Conservation (phyloP, 176 grass and related monocot genomes). For the Pontederia paniculata region DNA sequence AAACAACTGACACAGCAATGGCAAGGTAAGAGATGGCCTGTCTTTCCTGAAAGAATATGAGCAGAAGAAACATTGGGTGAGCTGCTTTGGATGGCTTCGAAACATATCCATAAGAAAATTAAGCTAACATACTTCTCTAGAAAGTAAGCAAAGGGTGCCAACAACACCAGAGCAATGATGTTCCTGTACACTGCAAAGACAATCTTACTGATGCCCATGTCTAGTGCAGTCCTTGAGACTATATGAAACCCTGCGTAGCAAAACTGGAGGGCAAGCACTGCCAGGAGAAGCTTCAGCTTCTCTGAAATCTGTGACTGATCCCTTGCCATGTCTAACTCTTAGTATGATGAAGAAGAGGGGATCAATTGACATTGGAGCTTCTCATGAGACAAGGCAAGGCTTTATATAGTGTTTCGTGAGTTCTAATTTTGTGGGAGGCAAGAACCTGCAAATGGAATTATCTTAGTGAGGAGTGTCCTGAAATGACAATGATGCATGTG, state of each 20-base stretch:
- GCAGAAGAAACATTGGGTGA: not conserved
- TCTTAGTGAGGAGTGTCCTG: no score
- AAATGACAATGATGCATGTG: no score
- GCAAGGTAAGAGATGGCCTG: slow-evolving; percentile 71
- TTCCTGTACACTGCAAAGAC: slow-evolving; percentile 90
- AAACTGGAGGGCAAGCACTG: slow-evolving; percentile 62
- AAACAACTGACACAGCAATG: slow-evolving; percentile 74
- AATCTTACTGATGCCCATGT: slow-evolving; percentile 89
- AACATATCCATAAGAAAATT: not conserved
- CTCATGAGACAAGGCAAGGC: no score
- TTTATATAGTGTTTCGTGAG: no score
- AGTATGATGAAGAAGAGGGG: no score
- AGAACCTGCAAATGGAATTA: no score
- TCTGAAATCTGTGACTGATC: slow-evolving; percentile 29
- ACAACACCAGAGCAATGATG: slow-evolving; percentile 69
- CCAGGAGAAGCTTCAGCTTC: slow-evolving; percentile 68
- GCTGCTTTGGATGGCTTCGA: not conserved
- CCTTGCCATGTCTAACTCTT: not conserved
- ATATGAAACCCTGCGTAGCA: slow-evolving; percentile 83
- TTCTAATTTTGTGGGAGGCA: no score
- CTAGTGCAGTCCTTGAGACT: slow-evolving; percentile 66
- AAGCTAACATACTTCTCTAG: slow-evolving; percentile 60
- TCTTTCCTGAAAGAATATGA: slow-evolving; percentile 50
- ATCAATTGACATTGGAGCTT: no score
- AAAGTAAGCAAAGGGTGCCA: slow-evolving; percentile 92